A percentile compares a stretch with the other conserved stretches of the same genome.
Conservation (phyloP, 2,329 filamentous ascomycete species). For the Fusarium bulbicola region DNA sequence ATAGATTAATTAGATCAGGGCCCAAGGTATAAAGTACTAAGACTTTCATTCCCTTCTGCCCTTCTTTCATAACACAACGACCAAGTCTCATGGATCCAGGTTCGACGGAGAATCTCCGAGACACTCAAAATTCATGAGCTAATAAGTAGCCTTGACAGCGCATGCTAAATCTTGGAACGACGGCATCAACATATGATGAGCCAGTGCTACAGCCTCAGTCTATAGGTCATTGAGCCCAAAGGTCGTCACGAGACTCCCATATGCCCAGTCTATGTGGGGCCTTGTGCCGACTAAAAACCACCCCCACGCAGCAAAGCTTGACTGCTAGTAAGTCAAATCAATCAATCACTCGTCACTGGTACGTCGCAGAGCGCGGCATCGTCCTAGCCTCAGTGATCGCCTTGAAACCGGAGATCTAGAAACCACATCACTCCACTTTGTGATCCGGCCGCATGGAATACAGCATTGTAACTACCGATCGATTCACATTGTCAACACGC, state of each 20-base stretch:
- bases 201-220: background rate
- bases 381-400: conserved; percentile 21
- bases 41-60: background rate
- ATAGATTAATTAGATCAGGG: no score
- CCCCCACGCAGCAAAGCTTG: conserved; percentile 36
- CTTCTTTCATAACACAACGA: background rate
- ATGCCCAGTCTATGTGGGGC: conserved; percentile 27
- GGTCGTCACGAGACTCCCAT: conserved; percentile 27
- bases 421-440: conserved; percentile 10
- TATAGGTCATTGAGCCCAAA: conserved; percentile 6
- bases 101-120: background rate
- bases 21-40: background rate
- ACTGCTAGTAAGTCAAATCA: conserved; percentile 29
- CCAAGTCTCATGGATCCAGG: background rate
- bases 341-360: background rate
- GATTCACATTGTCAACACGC: conserved; percentile 26
- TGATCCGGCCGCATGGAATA: conserved; percentile 20
- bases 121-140: background rate
- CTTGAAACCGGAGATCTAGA: conserved; percentile 23
- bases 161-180: background rate
- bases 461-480: conserved; percentile 6
- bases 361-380: conserved; percentile 30
- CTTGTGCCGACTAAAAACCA: conserved; percentile 3
- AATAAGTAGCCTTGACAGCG: background rate
- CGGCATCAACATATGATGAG: background rate